Evolutionary conservation across 148 eudicot species (phyloP), one percentile per base, ranked within the genome.

Genomic region (Chenopodium formosanum): DNA sequence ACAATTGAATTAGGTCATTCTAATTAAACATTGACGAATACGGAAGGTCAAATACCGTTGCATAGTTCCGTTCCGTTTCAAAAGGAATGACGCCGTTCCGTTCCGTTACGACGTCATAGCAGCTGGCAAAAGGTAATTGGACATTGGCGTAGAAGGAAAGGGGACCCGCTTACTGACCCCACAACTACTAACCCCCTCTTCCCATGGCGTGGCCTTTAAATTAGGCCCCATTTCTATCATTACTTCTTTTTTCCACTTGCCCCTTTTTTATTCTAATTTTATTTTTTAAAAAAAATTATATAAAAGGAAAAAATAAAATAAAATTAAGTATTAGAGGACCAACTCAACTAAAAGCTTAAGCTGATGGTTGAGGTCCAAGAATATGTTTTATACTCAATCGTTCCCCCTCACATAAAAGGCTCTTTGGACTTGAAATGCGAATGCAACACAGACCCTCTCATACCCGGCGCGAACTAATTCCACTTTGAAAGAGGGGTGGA

Each of bases 191-290:
- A 16, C 48, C 23, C 14, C 10, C 6, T 9, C 37, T 1, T 44
- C 34, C 32, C 67, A 69, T 82, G 85, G 81, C 85, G 85, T 82
- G 85, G 53, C 72, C 81, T 78, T 71, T 78, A 82, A 82, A 44
- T 48, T 78, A 62, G 85, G 80, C 31, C 81, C 77, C 70, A 37
- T 25, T 78, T 78, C 60, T 76, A 82, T 82, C 85, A 82, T 82
- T 72, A 34, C 50, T 78, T 40, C 23, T 64, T 70, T 70, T 50
- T 50, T 22, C 77, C 46, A 73, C 76, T 62, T 62, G 71, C 44
- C 47, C 66, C 16, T 13, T 53, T 0, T 74, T 74, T 13, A 25
- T 20, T 46, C 4, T 31, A 0, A 37, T 70, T 19, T 19, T 70
- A 14, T 29, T 69, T 16, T 3, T 32, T 4, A 27, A 27, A 27